These are phyloP conservation scores for Macaranga tanarius DNA, from an alignment of 441 rosid species.

Conservation along the genomic window DNA sequence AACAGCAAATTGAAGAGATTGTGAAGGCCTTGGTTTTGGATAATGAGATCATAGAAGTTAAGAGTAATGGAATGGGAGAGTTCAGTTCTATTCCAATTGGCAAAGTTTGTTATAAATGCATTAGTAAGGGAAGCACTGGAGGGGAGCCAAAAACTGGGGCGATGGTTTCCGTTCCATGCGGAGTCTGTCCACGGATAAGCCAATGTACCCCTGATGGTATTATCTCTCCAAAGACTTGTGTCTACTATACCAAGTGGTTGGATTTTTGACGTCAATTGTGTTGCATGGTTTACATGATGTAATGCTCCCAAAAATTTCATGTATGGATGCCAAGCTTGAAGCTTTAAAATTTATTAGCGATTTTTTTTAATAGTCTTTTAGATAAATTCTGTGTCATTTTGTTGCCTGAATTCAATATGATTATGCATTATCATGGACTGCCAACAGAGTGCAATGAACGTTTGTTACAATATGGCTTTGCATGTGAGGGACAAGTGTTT, in stretches of 20 bases:
- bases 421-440: not conserved
- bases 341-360: too few species aligned
- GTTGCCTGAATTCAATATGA: not conserved
- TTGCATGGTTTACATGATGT: not conserved
- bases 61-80: constrained; percentile 64
- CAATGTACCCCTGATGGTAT: constrained; percentile 62
- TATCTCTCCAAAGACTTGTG: constrained; percentile 63
- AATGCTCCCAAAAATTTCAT: not conserved
- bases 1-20: constrained; percentile 55
- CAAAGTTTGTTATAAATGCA: constrained; percentile 47
- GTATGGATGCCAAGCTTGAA: not conserved
- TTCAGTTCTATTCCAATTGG: constrained; percentile 44
- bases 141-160: constrained; percentile 42
- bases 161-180: constrained; percentile 77
- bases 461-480: not conserved
- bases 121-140: constrained; percentile 24
- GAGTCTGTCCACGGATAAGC: constrained; percentile 66
- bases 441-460: not conserved
- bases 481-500: not conserved
- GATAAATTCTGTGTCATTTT: too few species aligned
- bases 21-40: constrained; percentile 63
- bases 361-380: too few species aligned
- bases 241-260: constrained; percentile 65
- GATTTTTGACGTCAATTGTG: constrained; percentile 40
- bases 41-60: constrained; percentile 50